Evolutionary conservation across 805 yeast genomes (phyloP).

Genomic region (Scheffersomyces spartinae): DNA sequence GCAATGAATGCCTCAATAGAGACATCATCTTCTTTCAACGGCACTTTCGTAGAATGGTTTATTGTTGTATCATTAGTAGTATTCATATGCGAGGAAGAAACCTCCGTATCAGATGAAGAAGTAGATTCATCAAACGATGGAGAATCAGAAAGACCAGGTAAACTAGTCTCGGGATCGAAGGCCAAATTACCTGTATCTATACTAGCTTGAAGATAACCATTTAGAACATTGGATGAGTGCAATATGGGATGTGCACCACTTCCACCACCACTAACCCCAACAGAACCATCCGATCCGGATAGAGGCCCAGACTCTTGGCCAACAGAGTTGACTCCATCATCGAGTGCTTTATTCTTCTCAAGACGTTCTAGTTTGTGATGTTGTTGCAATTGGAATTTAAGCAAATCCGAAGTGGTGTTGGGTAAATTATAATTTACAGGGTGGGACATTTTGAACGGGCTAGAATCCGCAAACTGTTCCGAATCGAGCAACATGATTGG

Average conservation of each 20-base stretch:
- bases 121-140: background rate
- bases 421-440: constrained; percentile 18
- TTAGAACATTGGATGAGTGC: no score
- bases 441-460: constrained; percentile 22
- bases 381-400: constrained; percentile 32
- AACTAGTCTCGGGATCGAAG: constrained; percentile 5
- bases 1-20: constrained; percentile 9
- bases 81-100: background rate
- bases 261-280: no score
- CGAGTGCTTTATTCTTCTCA: no score
- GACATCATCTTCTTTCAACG: no score
- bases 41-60: background rate
- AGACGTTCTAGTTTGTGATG: no score
- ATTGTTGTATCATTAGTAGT: background rate
- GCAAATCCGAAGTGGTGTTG: constrained; percentile 30
- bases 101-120: constrained; percentile 1
- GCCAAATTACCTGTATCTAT: constrained; percentile 15
- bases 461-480: no score
- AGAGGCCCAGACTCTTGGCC: no score
- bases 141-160: constrained; percentile 1
- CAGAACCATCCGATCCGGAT: no score
- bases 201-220: no score
- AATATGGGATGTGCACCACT: no score
- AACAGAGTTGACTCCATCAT: no score
- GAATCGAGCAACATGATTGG: no score